Conservation (phyloP, 768 basidiomycete genomes). For the Suillus fuscotomentosus region DNA sequence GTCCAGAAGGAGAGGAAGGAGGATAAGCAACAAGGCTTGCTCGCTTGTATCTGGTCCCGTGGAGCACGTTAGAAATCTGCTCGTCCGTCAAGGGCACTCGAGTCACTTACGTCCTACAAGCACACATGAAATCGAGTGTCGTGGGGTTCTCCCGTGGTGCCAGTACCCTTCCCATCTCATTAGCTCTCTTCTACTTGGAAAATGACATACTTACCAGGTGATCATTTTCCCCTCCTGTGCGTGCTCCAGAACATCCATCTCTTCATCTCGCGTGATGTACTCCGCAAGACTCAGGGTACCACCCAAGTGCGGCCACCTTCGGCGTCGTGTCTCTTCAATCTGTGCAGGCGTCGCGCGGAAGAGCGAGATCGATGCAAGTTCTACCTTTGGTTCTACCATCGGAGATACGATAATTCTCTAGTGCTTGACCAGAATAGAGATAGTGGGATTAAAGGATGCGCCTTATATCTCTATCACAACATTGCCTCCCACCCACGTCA, state of each 20-base stretch:
- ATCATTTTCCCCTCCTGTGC: conserved; percentile 44
- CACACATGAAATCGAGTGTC: conserved; percentile 50
- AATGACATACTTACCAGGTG: conserved; percentile 42
- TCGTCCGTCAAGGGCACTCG: not conserved
- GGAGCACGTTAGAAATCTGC: not conserved
- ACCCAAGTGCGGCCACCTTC: conserved; percentile 43
- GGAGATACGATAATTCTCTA: not conserved
- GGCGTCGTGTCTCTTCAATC: conserved; percentile 37
- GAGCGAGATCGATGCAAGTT: conserved; percentile 35
- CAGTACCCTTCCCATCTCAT: conserved; percentile 46
- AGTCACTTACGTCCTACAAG: conserved; percentile 58
- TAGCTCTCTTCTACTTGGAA: not conserved
- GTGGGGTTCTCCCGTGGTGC: conserved; percentile 48
- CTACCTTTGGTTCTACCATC: conserved; percentile 4
- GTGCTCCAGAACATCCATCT: conserved; percentile 42
- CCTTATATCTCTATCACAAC: not conserved
- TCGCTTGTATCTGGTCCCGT: conserved; percentile 34
- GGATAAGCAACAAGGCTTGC: conserved; percentile 29
- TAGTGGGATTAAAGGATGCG: not conserved
- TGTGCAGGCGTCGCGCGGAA: conserved; percentile 51
- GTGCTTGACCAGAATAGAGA: too few relatives aligned
- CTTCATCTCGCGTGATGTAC: conserved; percentile 42
- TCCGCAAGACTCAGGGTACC: conserved; percentile 41
- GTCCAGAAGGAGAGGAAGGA: conserved; percentile 8
- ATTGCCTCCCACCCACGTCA: not conserved